Percentiles rank a stretch among this genome's conserved stretches.
Evolutionary conservation across 73 alveolate genomes (phyloP).

Genomic region (Paramecium octaurelia): DNA sequence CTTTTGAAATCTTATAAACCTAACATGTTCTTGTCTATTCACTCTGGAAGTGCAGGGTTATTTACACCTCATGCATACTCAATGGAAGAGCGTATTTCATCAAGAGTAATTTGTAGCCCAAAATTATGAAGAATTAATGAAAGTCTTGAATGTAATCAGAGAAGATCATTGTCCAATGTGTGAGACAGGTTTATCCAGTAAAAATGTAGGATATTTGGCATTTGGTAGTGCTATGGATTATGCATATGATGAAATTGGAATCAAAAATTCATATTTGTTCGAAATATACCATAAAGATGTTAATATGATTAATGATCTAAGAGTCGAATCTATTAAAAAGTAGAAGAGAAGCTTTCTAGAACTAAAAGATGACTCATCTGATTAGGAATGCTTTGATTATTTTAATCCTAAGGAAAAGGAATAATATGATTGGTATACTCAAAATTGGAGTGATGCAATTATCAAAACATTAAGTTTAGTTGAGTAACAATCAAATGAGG

Average conservation of each 20-base stretch:
- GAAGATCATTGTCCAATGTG: conserved; percentile 50
- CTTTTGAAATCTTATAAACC: conserved; percentile 55
- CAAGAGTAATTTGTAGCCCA: neutral
- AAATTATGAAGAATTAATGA: conserved; percentile 43
- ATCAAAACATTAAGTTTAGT: neutral
- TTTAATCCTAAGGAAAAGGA: conserved; percentile 24
- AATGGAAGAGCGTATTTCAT: conserved; percentile 19
- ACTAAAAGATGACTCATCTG: neutral
- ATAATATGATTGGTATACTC: conserved; percentile 13
- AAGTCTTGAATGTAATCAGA: neutral
- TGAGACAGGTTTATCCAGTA: conserved; percentile 65
- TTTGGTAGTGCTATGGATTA: conserved; percentile 72
- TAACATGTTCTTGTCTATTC: conserved; percentile 65
- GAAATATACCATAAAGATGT: conserved; percentile 61
- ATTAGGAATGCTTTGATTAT: conserved; percentile 34
- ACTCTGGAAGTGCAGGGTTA: conserved; percentile 64
- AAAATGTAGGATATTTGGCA: conserved; percentile 62
- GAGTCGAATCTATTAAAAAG: neutral
- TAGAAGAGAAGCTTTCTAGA: neutral
- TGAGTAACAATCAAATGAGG: neutral
- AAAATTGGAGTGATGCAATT: conserved; percentile 47
- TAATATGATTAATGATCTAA: neutral
- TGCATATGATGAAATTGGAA: conserved; percentile 58
- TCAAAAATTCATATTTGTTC: conserved; percentile 59
- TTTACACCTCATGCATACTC: conserved; percentile 65